These are phyloP conservation scores for Parastagonospora nodorum DNA, from an alignment of 2,329 filamentous ascomycete genomes.

Conservation along the genomic window DNA sequence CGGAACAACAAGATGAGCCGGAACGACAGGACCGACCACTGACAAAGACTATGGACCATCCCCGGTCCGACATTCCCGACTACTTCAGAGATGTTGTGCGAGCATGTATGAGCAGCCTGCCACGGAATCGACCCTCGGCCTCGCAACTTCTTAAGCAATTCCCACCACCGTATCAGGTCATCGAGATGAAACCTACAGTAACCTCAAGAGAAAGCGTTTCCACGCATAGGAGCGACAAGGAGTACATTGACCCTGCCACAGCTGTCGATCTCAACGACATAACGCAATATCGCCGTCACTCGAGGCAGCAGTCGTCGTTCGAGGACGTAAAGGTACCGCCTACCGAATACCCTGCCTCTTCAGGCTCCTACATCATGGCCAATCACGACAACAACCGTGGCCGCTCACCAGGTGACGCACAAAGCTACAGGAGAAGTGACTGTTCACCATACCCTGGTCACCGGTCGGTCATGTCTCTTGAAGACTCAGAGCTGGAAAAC, in stretches of 20 bases:
- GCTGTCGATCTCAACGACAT: slow-evolving; percentile 53
- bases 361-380: slow-evolving; percentile 50
- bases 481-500: slow-evolving; percentile 45
- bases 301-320: slow-evolving; percentile 35
- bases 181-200: slow-evolving; percentile 16
- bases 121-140: slow-evolving; percentile 74
- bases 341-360: slow-evolving; percentile 52
- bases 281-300: slow-evolving; percentile 33
- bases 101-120: slow-evolving; percentile 75
- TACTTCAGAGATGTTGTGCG: slow-evolving; percentile 80
- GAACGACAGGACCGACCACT: slow-evolving; percentile 75
- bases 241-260: slow-evolving; percentile 54
- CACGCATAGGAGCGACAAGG: slow-evolving; percentile 51
- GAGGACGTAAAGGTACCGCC: slow-evolving; percentile 43
- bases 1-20: slow-evolving; percentile 86
- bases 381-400: slow-evolving; percentile 26
- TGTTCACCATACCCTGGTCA: slow-evolving; percentile 42
- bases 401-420: slow-evolving; percentile 24
- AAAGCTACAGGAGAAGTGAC: slow-evolving; percentile 41
- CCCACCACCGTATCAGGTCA: slow-evolving; percentile 28
- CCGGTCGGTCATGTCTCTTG: slow-evolving; percentile 45
- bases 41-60: slow-evolving; percentile 41
- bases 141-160: slow-evolving; percentile 64
- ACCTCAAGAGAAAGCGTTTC: slow-evolving; percentile 43
- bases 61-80: slow-evolving; percentile 64